Base-by-base conservation (phyloP, 2,329 filamentous ascomycete genomes). In the Xenoacremonium recifei region DNA sequence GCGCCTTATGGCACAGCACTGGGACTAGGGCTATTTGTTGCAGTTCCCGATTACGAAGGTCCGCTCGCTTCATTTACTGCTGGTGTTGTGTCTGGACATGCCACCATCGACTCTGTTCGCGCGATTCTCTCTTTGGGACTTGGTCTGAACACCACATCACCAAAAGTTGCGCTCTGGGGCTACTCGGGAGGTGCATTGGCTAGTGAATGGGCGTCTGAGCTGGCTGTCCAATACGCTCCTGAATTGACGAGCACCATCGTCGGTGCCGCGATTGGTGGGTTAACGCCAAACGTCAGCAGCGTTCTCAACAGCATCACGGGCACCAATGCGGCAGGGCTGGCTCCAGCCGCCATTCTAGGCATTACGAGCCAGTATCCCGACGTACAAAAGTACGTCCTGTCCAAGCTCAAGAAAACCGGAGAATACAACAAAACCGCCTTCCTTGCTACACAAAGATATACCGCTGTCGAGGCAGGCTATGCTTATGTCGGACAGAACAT, bases 131-230 rank as follows among this genome's bases (percentile, higher is more conserved):
- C 57, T 4, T 54, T 60, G 3, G 57, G 58, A 0, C 45, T 72
- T 6, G 74, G 51, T 1, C 51, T 63, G 3, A 38, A 50, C 32
- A 32, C 30, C 0, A 35, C 34, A 0, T 18, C 21, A 2, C 67
- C 0, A 27, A 59, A 53, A 3, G 59, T 69, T 21, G 68, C 70
- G 0, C 59, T 79, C 6, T 80, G 75, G 74, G 78, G 78, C 0
- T 81, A 80, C 51, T 77, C 72, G 1, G 78, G 78, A 3, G 77
- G 77, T 4, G 69, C 70, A 3, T 47, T 80, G 16, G 75, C 76
- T 0, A 71, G 64, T 3, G 73, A 73, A 21, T 76, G 69, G 64
- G 77, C 77, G 0, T 69, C 72, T 13, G 75, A 80, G 37, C 55
- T 80, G 16, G 73, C 76, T 32, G 61, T 65, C 1, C 60, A 62